Evolutionary conservation across 352 stramenopile genomes (phyloP).

Genomic region (Phytophthora chlamydospora): DNA sequence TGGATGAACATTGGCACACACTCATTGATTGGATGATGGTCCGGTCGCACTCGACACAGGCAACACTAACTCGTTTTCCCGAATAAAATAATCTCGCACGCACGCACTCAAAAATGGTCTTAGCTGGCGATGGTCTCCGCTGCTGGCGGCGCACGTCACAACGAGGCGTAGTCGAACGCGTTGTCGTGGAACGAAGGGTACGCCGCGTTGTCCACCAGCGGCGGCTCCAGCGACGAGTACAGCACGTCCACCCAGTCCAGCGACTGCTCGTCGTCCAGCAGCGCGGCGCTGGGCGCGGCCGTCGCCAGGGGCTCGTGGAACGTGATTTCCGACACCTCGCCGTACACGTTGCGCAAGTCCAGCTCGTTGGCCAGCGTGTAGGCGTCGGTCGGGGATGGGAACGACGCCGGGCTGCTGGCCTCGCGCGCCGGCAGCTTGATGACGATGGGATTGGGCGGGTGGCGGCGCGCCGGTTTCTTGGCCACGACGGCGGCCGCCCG

Average conservation of each 20-base stretch:
- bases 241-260: constrained; percentile 62
- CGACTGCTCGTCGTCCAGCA: constrained; percentile 35
- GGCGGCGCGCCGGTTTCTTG: constrained; percentile 14
- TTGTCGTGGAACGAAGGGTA: constrained; percentile 36
- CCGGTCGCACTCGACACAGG: background rate
- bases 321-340: constrained; percentile 33
- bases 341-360: constrained; percentile 29
- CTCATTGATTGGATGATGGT: too few relatives aligned
- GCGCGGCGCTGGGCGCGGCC: constrained; percentile 5
- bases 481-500: constrained; percentile 4
- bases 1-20: background rate
- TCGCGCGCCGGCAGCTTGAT: constrained; percentile 44
- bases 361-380: constrained; percentile 33
- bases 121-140: background rate
- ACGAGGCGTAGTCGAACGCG: constrained; percentile 33
- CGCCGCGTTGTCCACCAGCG: constrained; percentile 20
- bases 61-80: background rate
- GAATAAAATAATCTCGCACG: constrained; percentile 30
- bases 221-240: constrained; percentile 51
- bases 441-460: constrained; percentile 26
- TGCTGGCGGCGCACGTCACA: constrained; percentile 15
- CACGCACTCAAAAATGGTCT: constrained; percentile 26
- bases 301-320: constrained; percentile 18
- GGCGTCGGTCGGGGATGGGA: constrained; percentile 52
- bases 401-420: constrained; percentile 17